Percentiles rank a stretch among this genome's conserved stretches.
phyloP scores from a whole-genome alignment of 805 yeast species.

The Maudiozyma barnettii region DNA sequence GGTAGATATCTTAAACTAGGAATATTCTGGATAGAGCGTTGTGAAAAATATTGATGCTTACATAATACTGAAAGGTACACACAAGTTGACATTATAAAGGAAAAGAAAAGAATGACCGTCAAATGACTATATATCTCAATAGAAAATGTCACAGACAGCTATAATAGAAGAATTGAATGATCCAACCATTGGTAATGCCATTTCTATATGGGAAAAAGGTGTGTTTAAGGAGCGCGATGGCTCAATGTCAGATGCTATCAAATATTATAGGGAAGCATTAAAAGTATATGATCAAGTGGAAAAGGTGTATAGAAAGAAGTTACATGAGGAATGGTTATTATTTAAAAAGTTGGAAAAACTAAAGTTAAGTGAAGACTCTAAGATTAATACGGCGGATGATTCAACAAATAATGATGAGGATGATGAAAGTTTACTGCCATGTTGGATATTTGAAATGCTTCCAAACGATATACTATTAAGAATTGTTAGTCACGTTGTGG shows the following conservation, averaged over 20 bases:
- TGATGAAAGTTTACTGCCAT: constrained; percentile 27
- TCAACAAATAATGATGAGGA: constrained; percentile 12
- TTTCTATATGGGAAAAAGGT: constrained; percentile 59
- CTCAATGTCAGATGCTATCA: constrained; percentile 72
- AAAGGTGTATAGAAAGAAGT: constrained; percentile 48
- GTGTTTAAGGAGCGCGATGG: constrained; percentile 65
- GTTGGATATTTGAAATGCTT: constrained; percentile 35
- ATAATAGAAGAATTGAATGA: constrained; percentile 1
- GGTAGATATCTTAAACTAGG: no score
- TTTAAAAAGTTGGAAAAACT: constrained; percentile 15
- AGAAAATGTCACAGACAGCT: not conserved
- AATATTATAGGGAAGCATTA: constrained; percentile 61
- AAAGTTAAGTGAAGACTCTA: not conserved
- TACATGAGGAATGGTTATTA: constrained; percentile 36
- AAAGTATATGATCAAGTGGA: constrained; percentile 51
- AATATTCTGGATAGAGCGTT: not conserved
- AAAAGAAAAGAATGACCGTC: no score
- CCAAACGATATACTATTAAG: constrained; percentile 51
- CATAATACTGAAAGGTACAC: no score
- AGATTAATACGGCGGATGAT: constrained; percentile 6
- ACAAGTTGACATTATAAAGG: no score
- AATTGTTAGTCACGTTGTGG: constrained; percentile 40
- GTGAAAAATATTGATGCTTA: no score
- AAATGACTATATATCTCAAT: not conserved
- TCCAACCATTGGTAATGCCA: constrained; percentile 34